Percentiles rank a stretch among this genome's conserved stretches.
Evolutionary conservation across 352 stramenopile species (phyloP).

Genomic region (Phytophthora meadii): DNA sequence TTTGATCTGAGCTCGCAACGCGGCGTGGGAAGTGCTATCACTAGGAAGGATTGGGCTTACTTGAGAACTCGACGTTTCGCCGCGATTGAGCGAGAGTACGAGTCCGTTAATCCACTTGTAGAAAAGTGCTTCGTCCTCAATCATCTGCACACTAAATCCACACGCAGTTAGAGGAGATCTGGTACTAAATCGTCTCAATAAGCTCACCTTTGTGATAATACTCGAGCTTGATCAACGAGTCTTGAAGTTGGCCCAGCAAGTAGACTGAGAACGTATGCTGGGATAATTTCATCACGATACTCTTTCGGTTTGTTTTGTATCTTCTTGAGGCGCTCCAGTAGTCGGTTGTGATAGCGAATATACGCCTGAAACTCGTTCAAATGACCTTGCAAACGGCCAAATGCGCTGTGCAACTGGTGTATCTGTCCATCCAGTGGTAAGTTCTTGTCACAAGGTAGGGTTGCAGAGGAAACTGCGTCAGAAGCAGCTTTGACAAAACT

Average conservation of each 20-base stretch:
- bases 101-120: constrained; percentile 81
- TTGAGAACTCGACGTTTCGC: not conserved
- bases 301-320: constrained; percentile 35
- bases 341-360: constrained; percentile 46
- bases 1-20: constrained; percentile 38
- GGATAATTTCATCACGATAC: constrained; percentile 36
- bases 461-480: constrained; percentile 1
- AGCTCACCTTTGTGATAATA: constrained; percentile 48
- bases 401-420: constrained; percentile 50
- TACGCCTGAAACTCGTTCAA: constrained; percentile 45
- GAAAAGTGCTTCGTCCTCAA: constrained; percentile 66
- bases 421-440: constrained; percentile 35
- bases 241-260: constrained; percentile 34
- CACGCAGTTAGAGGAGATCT: constrained; percentile 1
- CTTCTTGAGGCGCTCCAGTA: constrained; percentile 45
- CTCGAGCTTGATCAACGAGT: constrained; percentile 50
- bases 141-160: constrained; percentile 53
- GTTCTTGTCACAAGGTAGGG: not conserved
- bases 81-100: constrained; percentile 30
- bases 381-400: constrained; percentile 51
- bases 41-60: not conserved
- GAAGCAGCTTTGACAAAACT: constrained; percentile 14
- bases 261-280: constrained; percentile 52
- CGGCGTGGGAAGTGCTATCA: not conserved
- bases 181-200: not conserved